Conservation (phyloP, 192 early-diverging fungal genomes). For the Coemansia brasiliensis region DNA sequence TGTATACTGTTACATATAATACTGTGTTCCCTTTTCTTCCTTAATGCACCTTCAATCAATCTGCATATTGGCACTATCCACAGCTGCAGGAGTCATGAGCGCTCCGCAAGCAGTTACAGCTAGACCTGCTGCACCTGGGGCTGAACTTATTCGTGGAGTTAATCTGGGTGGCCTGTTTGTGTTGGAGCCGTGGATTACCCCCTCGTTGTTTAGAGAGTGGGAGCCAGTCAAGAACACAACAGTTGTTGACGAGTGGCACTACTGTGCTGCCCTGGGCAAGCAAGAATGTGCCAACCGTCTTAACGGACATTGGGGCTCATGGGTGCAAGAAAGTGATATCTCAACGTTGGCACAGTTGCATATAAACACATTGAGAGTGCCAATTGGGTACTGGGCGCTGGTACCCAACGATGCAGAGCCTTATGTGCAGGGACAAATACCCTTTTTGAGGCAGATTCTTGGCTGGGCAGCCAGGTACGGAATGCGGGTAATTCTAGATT, state of each 20-base stretch:
- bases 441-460: constrained; percentile 58
- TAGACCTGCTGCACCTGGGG: not conserved
- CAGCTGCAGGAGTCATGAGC: not conserved
- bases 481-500: constrained; percentile 66
- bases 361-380: constrained; percentile 70
- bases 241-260: constrained; percentile 65
- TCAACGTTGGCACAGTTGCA: constrained; percentile 55
- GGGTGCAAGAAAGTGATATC: constrained; percentile 64
- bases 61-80: not conserved
- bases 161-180: constrained; percentile 74
- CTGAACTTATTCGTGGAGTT: constrained; percentile 61
- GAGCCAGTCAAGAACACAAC: constrained; percentile 18
- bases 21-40: constrained; percentile 6
- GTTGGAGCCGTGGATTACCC: constrained; percentile 64
- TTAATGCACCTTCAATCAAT: not conserved
- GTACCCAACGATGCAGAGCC: constrained; percentile 56
- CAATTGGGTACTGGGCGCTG: constrained; percentile 72
- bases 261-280: constrained; percentile 61
- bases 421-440: constrained; percentile 60
- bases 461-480: constrained; percentile 66
- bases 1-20: not conserved
- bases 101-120: not conserved
- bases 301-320: constrained; percentile 60
- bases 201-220: constrained; percentile 52
- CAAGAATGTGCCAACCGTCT: constrained; percentile 53